Base-by-base conservation (phyloP, 2,329 filamentous ascomycete species). In the Colletotrichum tofieldiae region DNA sequence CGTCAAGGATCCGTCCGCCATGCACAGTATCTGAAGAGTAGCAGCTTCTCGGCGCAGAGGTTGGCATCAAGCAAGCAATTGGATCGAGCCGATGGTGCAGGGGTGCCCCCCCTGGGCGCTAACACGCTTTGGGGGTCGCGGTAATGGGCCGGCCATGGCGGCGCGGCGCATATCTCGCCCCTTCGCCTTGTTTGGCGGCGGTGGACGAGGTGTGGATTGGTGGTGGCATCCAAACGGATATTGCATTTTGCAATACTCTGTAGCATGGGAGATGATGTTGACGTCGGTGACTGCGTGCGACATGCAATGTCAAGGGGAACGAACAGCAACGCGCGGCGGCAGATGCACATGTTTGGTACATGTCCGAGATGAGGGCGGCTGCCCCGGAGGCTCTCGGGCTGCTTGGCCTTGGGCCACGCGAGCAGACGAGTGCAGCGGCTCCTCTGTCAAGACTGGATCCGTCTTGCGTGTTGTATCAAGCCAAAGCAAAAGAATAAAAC, bases 51-150 rank as follows among this genome's bases (percentile, higher is more conserved):
- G 14, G 35, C 29, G 26, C 18, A 60, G 52, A 37, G 26, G 16
- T 16, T n/a, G 43, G 23, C 54, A 59, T 59, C 37, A 60, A 69
- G 54, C 65, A 69, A 52, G 69, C 69, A 72, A 69, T 72, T 72
- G 65, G 65, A 68, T 69, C 39, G 54, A 56, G 59, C 54, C 29
- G 65, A 35, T 11, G 58, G 26, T 45, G 52, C 65, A 72, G 69
- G 69, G 47, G 60, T 71, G 54, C 14, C 43, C 69, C 65, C 65
- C 32, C 60, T 69, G 69, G 59, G 65, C 65, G 69, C 69, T 69
- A 72, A 72, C 37, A 60, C 32, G 59, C 65, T 49, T 49, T 63
- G 37, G 65, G 43, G 65, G 64, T 52, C 69, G 69, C 51, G 56
- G 43, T 62, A 68, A 63, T 72, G 69, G 69, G 69, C 65, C 69